phyloP scores from a whole-genome alignment of 768 basidiomycete genomes.

The Favolaschia claudopus region DNA sequence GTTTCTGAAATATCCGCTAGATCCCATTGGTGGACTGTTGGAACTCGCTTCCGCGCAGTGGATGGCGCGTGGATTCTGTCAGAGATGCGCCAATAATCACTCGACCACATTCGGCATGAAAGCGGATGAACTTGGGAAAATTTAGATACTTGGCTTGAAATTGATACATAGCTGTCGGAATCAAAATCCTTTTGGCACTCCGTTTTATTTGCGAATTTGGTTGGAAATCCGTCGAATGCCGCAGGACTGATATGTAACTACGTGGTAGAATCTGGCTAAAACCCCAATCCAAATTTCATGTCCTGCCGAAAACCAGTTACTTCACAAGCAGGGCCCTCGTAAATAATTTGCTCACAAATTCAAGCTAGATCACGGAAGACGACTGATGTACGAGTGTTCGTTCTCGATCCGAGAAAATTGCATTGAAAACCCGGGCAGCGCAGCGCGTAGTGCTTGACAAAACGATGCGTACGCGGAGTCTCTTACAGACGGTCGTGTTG shows the following conservation, averaged over 20 bases:
- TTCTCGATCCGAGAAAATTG: background rate
- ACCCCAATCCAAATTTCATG: too few relatives aligned
- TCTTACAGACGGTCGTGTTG: background rate
- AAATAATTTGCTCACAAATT: too few relatives aligned
- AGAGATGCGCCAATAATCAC: background rate
- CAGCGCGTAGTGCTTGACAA: background rate
- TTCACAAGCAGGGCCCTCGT: too few relatives aligned
- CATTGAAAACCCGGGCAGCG: background rate
- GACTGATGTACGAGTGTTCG: background rate
- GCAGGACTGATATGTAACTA: too few relatives aligned
- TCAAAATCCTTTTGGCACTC: too few relatives aligned
- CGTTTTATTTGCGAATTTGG: too few relatives aligned
- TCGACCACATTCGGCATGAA: background rate
- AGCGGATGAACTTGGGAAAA: background rate
- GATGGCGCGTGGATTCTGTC: background rate
- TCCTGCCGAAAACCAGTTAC: too few relatives aligned
- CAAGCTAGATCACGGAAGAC: too few relatives aligned
- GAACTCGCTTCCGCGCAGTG: background rate
- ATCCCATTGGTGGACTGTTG: constrained; percentile 4
- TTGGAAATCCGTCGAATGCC: too few relatives aligned
- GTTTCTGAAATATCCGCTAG: background rate
- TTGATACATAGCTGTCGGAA: too few relatives aligned
- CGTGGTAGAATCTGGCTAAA: too few relatives aligned
- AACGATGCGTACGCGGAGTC: background rate
- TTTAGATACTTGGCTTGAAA: constrained; percentile 6